phyloP scores from a whole-genome alignment of 805 yeast species.

The Ogataea philodendri region DNA sequence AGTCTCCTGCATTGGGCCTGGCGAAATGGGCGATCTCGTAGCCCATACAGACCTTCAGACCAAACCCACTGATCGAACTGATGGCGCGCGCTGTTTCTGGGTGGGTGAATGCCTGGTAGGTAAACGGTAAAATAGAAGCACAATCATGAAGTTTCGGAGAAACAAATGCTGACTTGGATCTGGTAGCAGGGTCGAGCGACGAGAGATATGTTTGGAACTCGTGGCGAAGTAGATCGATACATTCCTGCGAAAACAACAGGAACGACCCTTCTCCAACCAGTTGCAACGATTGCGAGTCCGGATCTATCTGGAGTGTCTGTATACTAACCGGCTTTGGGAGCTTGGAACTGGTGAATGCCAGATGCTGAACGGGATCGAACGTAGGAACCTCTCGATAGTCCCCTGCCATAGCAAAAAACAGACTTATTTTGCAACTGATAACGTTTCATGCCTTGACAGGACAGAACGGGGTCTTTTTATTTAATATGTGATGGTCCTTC shows the following conservation, averaged over 20 bases:
- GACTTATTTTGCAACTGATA: too few species aligned
- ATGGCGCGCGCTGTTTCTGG: slow-evolving; percentile 48
- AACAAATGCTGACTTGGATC: slow-evolving; percentile 14
- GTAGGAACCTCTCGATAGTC: slow-evolving; percentile 13
- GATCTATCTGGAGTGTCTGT: slow-evolving; percentile 13
- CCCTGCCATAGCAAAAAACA: slow-evolving; percentile 1
- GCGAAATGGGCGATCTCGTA: slow-evolving; percentile 51
- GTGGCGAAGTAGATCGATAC: slow-evolving; percentile 40
- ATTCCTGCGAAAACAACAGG: slow-evolving; percentile 45
- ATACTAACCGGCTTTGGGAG: slow-evolving; percentile 18
- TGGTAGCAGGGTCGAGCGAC: not conserved
- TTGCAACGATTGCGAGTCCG: slow-evolving; percentile 23
- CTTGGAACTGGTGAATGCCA: slow-evolving; percentile 19
- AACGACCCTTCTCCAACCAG: slow-evolving; percentile 33
- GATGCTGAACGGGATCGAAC: slow-evolving; percentile 28
- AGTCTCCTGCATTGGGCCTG: slow-evolving; percentile 7
- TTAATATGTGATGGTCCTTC: too few species aligned
- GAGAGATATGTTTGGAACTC: slow-evolving; percentile 31
- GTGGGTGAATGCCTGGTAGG: slow-evolving; percentile 52
- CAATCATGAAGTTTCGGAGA: slow-evolving; percentile 32
- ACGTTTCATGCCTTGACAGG: slow-evolving; percentile 5
- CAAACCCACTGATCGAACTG: slow-evolving; percentile 51
- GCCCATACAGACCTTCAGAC: slow-evolving; percentile 45
- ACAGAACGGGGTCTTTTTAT: too few species aligned
- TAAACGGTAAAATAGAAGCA: slow-evolving; percentile 42